Evolutionary conservation across 2,329 filamentous ascomycete species (phyloP).

Genomic region (Madurella fahalii): DNA sequence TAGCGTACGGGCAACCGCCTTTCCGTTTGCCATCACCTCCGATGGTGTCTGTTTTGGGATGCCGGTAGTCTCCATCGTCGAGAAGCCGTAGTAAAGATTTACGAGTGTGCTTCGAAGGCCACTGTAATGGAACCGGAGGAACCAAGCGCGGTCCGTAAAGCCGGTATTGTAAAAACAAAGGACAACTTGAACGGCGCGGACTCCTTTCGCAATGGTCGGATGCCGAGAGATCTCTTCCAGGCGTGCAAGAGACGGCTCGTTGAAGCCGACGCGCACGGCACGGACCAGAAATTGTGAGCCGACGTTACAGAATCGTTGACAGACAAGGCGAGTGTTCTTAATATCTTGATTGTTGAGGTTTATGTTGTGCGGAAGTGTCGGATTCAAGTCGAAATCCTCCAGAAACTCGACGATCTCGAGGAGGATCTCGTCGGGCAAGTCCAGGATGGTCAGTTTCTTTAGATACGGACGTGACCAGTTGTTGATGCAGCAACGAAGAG

Average conservation of each 20-base stretch:
- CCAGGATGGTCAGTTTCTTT: constrained; percentile 3
- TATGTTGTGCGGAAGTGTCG: no score
- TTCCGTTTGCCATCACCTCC: neutral
- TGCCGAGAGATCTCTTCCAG: constrained; percentile 14
- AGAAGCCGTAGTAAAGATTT: neutral
- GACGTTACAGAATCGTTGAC: constrained; percentile 6
- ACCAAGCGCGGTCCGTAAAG: neutral
- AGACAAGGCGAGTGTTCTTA: constrained; percentile 11
- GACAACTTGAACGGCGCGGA: constrained; percentile 5
- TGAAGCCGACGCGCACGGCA: neutral
- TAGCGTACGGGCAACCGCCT: neutral
- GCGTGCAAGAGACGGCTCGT: constrained; percentile 6
- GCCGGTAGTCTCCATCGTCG: no score
- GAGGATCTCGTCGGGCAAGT: constrained; percentile 15
- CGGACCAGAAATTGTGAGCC: constrained; percentile 10
- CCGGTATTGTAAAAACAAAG: constrained; percentile 8
- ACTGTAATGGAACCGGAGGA: constrained; percentile 1
- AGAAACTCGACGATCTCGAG: constrained; percentile 7
- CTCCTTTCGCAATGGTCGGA: constrained; percentile 13
- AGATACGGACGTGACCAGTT: constrained; percentile 6
- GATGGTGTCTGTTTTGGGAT: neutral
- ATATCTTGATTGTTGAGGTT: neutral
- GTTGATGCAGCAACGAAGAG: neutral
- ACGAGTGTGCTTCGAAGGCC: neutral
- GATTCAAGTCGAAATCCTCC: neutral